Evolutionary conservation across 805 yeast genomes (phyloP), one percentile per base, ranked within the genome.

Genomic region (Metschnikowia chrysomelidarum): DNA sequence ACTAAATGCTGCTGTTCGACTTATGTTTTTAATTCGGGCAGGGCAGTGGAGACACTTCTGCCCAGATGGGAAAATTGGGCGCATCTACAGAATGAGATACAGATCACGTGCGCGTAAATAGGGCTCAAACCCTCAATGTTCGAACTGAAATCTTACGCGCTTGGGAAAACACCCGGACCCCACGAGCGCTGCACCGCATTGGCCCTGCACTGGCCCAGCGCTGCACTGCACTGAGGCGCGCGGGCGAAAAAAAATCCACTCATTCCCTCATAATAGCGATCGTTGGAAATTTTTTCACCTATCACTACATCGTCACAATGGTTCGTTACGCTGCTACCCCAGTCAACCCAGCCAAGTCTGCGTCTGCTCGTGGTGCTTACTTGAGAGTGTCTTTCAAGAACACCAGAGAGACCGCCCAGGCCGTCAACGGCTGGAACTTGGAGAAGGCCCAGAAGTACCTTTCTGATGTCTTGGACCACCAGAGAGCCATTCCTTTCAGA

Each of bases 401-500:
- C 91, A 93, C 98, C 78, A 87, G 96, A 75, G 98, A 91, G 76
- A 84, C 98, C 57, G 97, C 94, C 62, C 96, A 86, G 76, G 96
- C 98, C 71, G 81, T 93, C 74, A 80, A 77, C 72, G 98, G 98
- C 59, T 93, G 98, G 98, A 84, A 87, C 72, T 80, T 91, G 69
- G 82, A 85, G 75, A 89, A 75, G 75, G 99, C 99, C 64, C 87
- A 88, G 71, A 75, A 78, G 66, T 93, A 93, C 87, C 84, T 93
- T 66, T 86, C 81, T 59, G 96, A 87, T 74, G 99, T 93, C 56
- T 73, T 84, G 69, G 95, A 89, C 73, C 96, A 93, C 80, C 79
- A 93, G 78, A 91, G 98, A 82, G 99, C 98, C 64, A 87, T 93
- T 61, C 99, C 99, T 69, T 87, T 93, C 93, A 86, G 98, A 82